phyloP scores from a whole-genome alignment of 176 grass and related monocot genomes.

The Typha latifolia region DNA sequence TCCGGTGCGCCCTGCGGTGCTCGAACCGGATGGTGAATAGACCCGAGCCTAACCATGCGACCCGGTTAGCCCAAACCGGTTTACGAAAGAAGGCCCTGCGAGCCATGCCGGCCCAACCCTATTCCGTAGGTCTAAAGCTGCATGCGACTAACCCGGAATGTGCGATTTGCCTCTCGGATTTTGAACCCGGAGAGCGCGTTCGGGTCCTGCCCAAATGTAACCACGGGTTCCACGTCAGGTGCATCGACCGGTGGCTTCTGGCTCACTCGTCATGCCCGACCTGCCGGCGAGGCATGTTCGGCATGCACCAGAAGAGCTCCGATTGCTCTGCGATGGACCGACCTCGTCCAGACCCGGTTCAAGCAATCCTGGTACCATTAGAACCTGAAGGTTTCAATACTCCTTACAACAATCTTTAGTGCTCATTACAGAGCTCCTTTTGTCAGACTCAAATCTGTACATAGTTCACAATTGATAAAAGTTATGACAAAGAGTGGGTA shows the following conservation, averaged over 20 bases:
- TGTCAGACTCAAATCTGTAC: not conserved
- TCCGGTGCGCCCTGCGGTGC: slow-evolving; percentile 53
- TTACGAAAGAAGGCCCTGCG: slow-evolving; percentile 56
- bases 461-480: not conserved
- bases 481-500: not conserved
- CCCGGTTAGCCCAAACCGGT: slow-evolving; percentile 42
- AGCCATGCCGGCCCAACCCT: slow-evolving; percentile 57
- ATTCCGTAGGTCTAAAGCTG: slow-evolving; percentile 39
- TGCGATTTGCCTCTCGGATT: slow-evolving; percentile 70
- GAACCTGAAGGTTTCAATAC: slow-evolving; percentile 61
- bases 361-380: slow-evolving; percentile 34
- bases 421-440: not conserved
- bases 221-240: slow-evolving; percentile 82
- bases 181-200: slow-evolving; percentile 53
- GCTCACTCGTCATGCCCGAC: slow-evolving; percentile 65
- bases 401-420: slow-evolving; percentile 43
- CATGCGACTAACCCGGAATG: slow-evolving; percentile 43
- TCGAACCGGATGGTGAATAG: slow-evolving; percentile 27
- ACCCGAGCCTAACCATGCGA: slow-evolving; percentile 15
- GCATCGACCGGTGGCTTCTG: slow-evolving; percentile 86
- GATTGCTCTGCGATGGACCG: slow-evolving; percentile 30
- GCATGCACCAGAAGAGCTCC: slow-evolving; percentile 31
- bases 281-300: slow-evolving; percentile 54
- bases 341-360: slow-evolving; percentile 5
- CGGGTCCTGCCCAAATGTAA: slow-evolving; percentile 73